Conservation (phyloP, 306 rosid species). For the Fragaria vesca region DNA sequence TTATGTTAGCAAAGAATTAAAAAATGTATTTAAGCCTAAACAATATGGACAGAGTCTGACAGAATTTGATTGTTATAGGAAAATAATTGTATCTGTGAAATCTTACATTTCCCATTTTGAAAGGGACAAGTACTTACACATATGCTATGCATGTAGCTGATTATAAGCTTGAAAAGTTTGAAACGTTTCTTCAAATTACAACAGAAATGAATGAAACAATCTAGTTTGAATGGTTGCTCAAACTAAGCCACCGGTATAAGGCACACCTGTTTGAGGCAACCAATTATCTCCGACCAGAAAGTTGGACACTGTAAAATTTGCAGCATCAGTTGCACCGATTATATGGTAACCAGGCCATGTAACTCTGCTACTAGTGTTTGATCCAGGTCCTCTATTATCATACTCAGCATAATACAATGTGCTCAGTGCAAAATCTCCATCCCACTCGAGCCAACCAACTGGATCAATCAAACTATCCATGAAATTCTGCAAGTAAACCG, state of each 20-base stretch:
- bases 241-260: slow-evolving; percentile 26
- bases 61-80: too few relatives aligned
- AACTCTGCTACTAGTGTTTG: slow-evolving; percentile 28
- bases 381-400: slow-evolving; percentile 34
- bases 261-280: slow-evolving; percentile 41
- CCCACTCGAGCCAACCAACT: slow-evolving; percentile 42
- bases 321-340: slow-evolving; percentile 25
- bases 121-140: background rate
- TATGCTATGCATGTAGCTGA: background rate
- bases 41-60: too few relatives aligned
- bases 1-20: too few relatives aligned
- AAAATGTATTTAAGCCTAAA: too few relatives aligned
- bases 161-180: background rate
- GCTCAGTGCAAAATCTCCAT: slow-evolving; percentile 24
- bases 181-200: background rate
- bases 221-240: slow-evolving; percentile 2
- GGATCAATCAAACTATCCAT: slow-evolving; percentile 31
- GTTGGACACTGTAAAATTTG: slow-evolving; percentile 34
- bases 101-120: background rate
- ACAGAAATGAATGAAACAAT: background rate
- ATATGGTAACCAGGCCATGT: slow-evolving; percentile 40
- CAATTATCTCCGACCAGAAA: slow-evolving; percentile 40
- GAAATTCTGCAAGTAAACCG: slow-evolving; percentile 36
- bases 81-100: background rate
- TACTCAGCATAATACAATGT: slow-evolving; percentile 44